Conservation (phyloP, 139 green algal genomes). For the Picochlorum sp. region DNA sequence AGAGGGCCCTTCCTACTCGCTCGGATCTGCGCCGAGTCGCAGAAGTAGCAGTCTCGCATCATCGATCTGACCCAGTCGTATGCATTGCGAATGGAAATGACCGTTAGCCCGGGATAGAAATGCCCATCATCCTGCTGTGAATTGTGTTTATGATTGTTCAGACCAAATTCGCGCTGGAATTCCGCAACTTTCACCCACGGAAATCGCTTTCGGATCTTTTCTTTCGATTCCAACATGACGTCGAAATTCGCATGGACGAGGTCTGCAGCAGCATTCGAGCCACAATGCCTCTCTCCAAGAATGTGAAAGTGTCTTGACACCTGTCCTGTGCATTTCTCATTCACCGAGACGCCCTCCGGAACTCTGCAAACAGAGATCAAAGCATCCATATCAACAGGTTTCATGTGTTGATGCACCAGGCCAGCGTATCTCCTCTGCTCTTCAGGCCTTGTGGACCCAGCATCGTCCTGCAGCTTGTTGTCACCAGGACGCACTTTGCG, state of each 20-base stretch:
- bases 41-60: not conserved
- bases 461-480: too few relatives aligned
- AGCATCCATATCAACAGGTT: too few relatives aligned
- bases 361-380: too few relatives aligned
- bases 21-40: not conserved
- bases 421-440: too few relatives aligned
- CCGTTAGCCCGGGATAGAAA: not conserved
- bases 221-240: not conserved
- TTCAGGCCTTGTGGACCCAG: too few relatives aligned
- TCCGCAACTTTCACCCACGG: not conserved
- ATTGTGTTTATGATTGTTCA: conserved; percentile 2
- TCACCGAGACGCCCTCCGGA: too few relatives aligned
- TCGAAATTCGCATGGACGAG: not conserved
- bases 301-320: not conserved
- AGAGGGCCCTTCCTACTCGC: not conserved
- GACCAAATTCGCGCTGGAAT: not conserved
- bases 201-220: not conserved
- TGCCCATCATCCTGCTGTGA: not conserved
- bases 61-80: not conserved
- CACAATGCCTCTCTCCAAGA: not conserved
- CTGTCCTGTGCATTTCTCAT: too few relatives aligned
- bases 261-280: not conserved
- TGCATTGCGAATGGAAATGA: conserved; percentile 1
- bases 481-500: too few relatives aligned
- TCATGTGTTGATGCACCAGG: too few relatives aligned